Conservation (phyloP, 179 eudicot species). For the Vitellaria paradoxa region DNA sequence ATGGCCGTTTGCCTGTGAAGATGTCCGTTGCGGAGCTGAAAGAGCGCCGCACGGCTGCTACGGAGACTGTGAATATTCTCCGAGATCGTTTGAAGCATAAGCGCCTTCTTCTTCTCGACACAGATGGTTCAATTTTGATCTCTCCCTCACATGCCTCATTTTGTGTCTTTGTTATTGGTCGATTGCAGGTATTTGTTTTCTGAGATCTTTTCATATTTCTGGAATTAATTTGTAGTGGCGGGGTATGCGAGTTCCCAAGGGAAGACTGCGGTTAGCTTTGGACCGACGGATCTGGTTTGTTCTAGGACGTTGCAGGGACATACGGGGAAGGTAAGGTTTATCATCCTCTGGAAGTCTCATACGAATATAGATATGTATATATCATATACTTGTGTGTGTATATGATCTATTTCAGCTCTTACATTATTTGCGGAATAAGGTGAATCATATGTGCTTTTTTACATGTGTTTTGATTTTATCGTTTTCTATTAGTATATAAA, state of each 20-base stretch:
- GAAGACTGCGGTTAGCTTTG: constrained; percentile 71
- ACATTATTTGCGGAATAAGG: not conserved
- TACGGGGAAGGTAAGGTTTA: constrained; percentile 67
- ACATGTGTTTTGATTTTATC: not conserved
- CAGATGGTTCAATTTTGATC: constrained; percentile 44
- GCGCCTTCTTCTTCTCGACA: constrained; percentile 72
- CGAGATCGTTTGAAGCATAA: constrained; percentile 64
- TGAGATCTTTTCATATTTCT: constrained; percentile 17
- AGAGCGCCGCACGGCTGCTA: constrained; percentile 63
- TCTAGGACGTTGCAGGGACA: constrained; percentile 96
- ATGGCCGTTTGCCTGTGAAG: constrained; percentile 3
- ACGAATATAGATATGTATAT: not conserved
- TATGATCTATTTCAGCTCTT: not conserved
- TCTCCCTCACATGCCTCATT: not conserved
- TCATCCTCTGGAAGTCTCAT: not conserved
- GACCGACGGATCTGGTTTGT: constrained; percentile 89
- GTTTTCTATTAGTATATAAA: not conserved
- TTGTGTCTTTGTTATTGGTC: constrained; percentile 1
- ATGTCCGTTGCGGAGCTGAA: constrained; percentile 73
- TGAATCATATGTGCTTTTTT: not conserved
- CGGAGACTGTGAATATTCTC: constrained; percentile 67
- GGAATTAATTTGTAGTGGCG: constrained; percentile 50
- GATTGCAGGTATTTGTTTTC: not conserved
- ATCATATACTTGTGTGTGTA: not conserved
- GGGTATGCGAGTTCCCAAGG: constrained; percentile 75